A percentile compares a stretch with the other conserved stretches of the same genome.
Evolutionary conservation across 345 rosid genomes (phyloP).

Genomic region (Camelina sativa): DNA sequence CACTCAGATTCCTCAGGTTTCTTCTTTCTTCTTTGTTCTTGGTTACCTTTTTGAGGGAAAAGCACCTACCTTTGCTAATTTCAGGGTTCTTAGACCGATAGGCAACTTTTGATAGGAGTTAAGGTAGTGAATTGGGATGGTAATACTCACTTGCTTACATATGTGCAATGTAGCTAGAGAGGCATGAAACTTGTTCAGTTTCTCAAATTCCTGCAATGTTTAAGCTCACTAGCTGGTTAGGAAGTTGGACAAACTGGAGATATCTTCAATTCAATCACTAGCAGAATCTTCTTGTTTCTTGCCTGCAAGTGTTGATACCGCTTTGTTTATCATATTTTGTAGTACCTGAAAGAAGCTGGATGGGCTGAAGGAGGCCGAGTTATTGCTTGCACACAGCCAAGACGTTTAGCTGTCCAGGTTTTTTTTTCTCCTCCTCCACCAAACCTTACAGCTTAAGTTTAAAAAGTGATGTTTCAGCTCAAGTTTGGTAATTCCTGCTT

Average conservation of each 20-base stretch:
- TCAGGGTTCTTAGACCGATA: not conserved
- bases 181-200: not conserved
- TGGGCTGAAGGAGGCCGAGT: constrained; percentile 98
- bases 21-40: not conserved
- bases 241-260: constrained; percentile 12
- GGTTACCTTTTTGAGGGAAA: not conserved
- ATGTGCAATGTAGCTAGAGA: constrained; percentile 17
- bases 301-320: not conserved
- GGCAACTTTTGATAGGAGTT: not conserved
- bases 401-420: constrained; percentile 96
- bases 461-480: constrained; percentile 7
- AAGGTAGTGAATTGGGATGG: not conserved
- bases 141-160: not conserved
- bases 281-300: constrained; percentile 14
- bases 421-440: constrained; percentile 45
- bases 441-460: not conserved
- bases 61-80: not conserved
- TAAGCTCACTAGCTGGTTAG: constrained; percentile 7
- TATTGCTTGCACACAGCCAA: constrained; percentile 95
- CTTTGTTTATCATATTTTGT: constrained; percentile 30
- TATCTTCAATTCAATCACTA: not conserved
- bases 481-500: constrained; percentile 28
- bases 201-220: constrained; percentile 3
- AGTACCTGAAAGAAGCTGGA: constrained; percentile 97
- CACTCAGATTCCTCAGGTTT: constrained; percentile 96